Evolutionary conservation across 495 filamentous ascomycete genomes (phyloP), one percentile per base, ranked within the genome.

Genomic region (Friedmanniomyces endolithicus): DNA sequence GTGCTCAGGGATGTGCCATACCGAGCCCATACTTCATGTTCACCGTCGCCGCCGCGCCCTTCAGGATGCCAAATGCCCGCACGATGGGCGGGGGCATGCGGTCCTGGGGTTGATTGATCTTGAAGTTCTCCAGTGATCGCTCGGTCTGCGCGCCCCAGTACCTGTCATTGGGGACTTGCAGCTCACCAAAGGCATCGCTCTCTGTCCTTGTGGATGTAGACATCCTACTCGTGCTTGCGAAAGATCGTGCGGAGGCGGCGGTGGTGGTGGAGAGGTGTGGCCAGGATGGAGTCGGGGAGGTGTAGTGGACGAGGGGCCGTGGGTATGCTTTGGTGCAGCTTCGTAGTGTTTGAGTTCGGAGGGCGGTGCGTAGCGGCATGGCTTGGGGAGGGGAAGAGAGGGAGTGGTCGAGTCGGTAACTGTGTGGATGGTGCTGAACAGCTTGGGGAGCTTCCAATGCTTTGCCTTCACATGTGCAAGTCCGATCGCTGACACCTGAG

Each of bases 141-240:
- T 98, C 86, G 57, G 92, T 98, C 74, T 98, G 92, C 47, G 92
- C 92, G 67, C 92, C 92, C 92, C 94, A 98, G 78, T 98, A 98
- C 76, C 86, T 94, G 82, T 92, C 88, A 50, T 81, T 78, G 40
- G 86, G 78, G 56, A 98, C 94, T 73, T 82, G 71, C 68, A 98
- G 82, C 70, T 95, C 90, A 67, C 92, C 92, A 72, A 97, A 97
- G 68, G 94, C 94, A 79, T 98, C 92, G 66, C 77, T 88, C 74
- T 98, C 92, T 63, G 82, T 86, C 75, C 92, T 75, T 40, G 79
- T 83, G 12, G 62, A 55, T 1, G 45, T 53, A 6, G 65, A 63
- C 68, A 70, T 71, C 33, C 22, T 67, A 20, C 61, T 34, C 19
- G 60, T 61, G 12, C 33, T 53, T 7, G 53, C 43, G 50, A 67